Base-by-base conservation (phyloP, 441 rosid species). In the Gossypium schwendimanii region DNA sequence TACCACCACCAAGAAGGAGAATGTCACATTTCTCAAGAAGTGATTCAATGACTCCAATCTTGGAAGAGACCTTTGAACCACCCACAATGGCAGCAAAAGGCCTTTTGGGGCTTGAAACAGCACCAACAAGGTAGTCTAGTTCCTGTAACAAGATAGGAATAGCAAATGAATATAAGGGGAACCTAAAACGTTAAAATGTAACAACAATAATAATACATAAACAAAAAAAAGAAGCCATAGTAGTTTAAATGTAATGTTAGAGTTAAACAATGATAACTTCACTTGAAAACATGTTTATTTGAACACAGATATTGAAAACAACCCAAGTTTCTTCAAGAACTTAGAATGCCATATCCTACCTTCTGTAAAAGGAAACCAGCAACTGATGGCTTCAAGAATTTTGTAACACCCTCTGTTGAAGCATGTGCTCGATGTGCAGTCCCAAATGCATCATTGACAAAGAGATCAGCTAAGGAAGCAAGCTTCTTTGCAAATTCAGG, bases 371-470 rank as follows among this genome's bases (percentile, higher is more conserved):
- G 96, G 85, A 89, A 93, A 31, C 98, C 98, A 77, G 98, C 92
- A 80, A 93, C 96, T 4, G 98, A 91, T 66, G 98, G 98, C 83
- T 91, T 91, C 86, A 93, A 84, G 84, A 84, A 91, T 49, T 89
- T 87, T 4, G 97, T 86, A 62, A 93, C 98, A 50, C 97, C 98
- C 84, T 93, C 98, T 1, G 97, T 93, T 50, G 98, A 93, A 62
- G 98, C 95, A 74, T 93, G 97, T 71, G 97, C 98, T 80, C 97
- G 83, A 77, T 93, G 98, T 14, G 98, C 97, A 59, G 98, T 93
- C n/a, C 97, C 98, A 44, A 91, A 93, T 41, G 98, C 98, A 81
- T 93, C 98, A 55, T 93, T 93, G 18, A 93, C 97, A 78, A 78
- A 93, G 20, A 91, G 86, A 82, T 91, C 98, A 28, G 96, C 98